Conservation (phyloP, 768 basidiomycete species). For the Suillus alpinus region DNA sequence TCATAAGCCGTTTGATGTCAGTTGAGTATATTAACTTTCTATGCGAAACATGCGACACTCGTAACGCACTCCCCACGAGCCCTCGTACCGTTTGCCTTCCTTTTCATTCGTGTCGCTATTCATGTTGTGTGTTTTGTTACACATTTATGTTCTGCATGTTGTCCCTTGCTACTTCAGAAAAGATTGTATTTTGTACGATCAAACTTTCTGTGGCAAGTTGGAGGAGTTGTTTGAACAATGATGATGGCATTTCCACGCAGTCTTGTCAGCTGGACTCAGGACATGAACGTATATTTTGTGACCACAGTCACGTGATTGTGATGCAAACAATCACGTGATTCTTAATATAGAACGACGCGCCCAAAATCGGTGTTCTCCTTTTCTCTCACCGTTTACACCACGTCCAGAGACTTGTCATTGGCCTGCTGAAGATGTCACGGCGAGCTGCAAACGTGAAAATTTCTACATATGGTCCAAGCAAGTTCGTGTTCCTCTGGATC, state of each 20-base stretch:
- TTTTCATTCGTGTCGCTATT: slow-evolving; percentile 20
- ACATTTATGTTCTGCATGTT: slow-evolving; percentile 23
- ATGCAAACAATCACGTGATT: neutral
- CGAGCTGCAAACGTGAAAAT: slow-evolving; percentile 12
- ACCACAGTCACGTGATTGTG: neutral
- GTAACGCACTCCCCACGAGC: slow-evolving; percentile 7
- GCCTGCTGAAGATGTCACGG: slow-evolving; percentile 18
- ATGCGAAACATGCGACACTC: slow-evolving; percentile 29
- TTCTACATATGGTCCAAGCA: slow-evolving; percentile 22
- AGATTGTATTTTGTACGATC: slow-evolving; percentile 32
- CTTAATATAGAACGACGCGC: neutral
- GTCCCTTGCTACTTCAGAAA: slow-evolving; percentile 25
- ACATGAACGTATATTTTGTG: neutral
- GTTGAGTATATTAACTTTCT: slow-evolving; percentile 18
- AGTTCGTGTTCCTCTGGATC: neutral
- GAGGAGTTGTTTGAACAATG: neutral
- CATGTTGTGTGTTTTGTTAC: slow-evolving; percentile 16
- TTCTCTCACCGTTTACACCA: neutral
- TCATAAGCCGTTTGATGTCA: slow-evolving; percentile 9
- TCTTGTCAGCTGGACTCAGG: too few relatives aligned
- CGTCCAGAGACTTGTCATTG: neutral
- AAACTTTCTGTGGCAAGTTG: neutral
- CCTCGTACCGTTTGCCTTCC: slow-evolving; percentile 13
- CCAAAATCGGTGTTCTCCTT: slow-evolving; percentile 2
- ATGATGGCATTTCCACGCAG: neutral